A percentile compares a stretch with the other conserved stretches of the same genome.
Conservation (phyloP, 2,329 filamentous ascomycete species). For the Rutstroemia sydowiana region DNA sequence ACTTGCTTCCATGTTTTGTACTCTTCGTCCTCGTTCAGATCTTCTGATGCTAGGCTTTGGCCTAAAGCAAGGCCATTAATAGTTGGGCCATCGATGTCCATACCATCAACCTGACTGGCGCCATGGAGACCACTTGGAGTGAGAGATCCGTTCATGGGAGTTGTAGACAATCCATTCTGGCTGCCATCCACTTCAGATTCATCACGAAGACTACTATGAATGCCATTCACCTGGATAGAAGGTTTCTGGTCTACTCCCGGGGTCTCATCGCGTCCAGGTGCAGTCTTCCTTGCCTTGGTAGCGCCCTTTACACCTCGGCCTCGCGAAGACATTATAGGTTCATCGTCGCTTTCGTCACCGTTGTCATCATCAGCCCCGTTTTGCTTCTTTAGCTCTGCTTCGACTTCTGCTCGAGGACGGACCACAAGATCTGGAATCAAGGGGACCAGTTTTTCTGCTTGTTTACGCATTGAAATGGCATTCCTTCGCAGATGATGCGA, state of each 20-base stretch:
- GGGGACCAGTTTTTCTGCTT: slow-evolving; percentile 92
- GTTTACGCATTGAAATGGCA: slow-evolving; percentile 92
- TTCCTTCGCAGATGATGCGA: slow-evolving; percentile 84
- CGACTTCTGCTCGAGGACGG: slow-evolving; percentile 85
- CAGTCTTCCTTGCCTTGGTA: slow-evolving; percentile 63
- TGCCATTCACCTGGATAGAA: slow-evolving; percentile 56
- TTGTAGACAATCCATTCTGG: slow-evolving; percentile 77
- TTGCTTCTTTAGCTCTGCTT: slow-evolving; percentile 79
- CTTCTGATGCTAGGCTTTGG: slow-evolving; percentile 61
- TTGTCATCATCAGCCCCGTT: slow-evolving; percentile 77
- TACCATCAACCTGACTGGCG: slow-evolving; percentile 69
- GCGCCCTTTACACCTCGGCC: slow-evolving; percentile 64
- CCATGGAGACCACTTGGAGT: slow-evolving; percentile 71
- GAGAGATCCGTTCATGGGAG: slow-evolving; percentile 61
- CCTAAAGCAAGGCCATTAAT: slow-evolving; percentile 58
- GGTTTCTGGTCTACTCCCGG: slow-evolving; percentile 71
- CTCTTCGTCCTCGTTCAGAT: slow-evolving; percentile 83
- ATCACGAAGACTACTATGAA: slow-evolving; percentile 52
- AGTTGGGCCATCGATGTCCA: slow-evolving; percentile 78
- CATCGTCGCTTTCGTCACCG: slow-evolving; percentile 89
- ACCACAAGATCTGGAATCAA: slow-evolving; percentile 91
- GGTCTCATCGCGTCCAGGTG: slow-evolving; percentile 68
- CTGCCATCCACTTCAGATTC: slow-evolving; percentile 81
- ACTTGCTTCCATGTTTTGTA: slow-evolving; percentile 99
- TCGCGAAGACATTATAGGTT: slow-evolving; percentile 95